These are phyloP conservation scores for Penicillium sp. DNA, from an alignment of 2,329 filamentous ascomycete genomes.

Conservation along the genomic window DNA sequence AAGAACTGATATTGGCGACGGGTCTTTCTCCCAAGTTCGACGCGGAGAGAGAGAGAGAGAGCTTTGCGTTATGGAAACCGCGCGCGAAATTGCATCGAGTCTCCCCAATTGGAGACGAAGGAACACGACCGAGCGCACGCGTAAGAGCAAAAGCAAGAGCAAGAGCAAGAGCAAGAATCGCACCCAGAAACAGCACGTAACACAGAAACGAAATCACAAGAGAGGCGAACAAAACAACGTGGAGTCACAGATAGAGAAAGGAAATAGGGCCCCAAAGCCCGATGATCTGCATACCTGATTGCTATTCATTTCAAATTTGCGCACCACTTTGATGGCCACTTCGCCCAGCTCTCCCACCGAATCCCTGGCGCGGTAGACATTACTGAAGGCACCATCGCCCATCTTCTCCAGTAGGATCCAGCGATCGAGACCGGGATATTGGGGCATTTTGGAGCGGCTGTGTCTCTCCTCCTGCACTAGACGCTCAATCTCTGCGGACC, in stretches of 20 bases:
- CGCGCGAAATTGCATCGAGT: too few species aligned
- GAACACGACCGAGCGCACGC: too few species aligned
- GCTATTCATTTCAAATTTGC: conserved; percentile 98
- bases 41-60: too few species aligned
- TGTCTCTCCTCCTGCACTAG: conserved; percentile 89
- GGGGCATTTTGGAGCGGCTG: conserved; percentile 75
- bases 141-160: too few species aligned
- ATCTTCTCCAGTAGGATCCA: conserved; percentile 92
- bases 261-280: conserved; percentile 22
- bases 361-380: conserved; percentile 88
- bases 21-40: conserved; percentile 15
- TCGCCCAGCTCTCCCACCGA: conserved; percentile 64
- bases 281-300: conserved; percentile 71
- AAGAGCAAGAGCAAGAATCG: conserved; percentile 19
- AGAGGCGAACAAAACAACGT: conserved; percentile 18
- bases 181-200: conserved; percentile 22
- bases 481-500: conserved; percentile 65
- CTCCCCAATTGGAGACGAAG: too few species aligned
- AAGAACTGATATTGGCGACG: conserved; percentile 45
- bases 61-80: too few species aligned
- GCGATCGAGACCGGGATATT: conserved; percentile 75
- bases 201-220: conserved; percentile 23
- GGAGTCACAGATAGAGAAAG: background rate
- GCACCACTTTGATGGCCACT: conserved; percentile 96
- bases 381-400: conserved; percentile 98